phyloP scores from a whole-genome alignment of 371 early-diverging fungal species.

The Basidiobolus heterosporus region DNA sequence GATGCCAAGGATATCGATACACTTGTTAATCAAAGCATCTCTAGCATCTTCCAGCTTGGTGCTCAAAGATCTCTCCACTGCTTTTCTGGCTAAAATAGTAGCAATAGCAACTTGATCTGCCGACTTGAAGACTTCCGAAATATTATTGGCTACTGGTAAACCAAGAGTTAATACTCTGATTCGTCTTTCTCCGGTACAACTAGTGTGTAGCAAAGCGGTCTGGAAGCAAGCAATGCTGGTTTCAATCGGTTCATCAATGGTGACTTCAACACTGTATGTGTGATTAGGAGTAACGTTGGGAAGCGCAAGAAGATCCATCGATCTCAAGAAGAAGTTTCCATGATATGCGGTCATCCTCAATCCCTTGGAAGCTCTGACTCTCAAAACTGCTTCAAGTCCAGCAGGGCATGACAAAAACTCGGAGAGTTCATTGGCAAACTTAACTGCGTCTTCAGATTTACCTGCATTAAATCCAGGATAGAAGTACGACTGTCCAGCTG shows the following conservation, averaged over 20 bases:
- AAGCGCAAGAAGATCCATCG: conserved; percentile 83
- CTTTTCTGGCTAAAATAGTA: conserved; percentile 65
- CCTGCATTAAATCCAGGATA: conserved; percentile 89
- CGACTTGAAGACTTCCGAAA: conserved; percentile 63
- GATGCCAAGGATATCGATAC: conserved; percentile 65
- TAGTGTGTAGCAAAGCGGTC: conserved; percentile 88
- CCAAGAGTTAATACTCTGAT: conserved; percentile 90
- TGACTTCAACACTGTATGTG: conserved; percentile 78
- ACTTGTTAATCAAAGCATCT: conserved; percentile 78
- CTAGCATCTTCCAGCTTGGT: conserved; percentile 88
- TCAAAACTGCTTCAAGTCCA: conserved; percentile 91
- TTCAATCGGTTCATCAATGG: conserved; percentile 70
- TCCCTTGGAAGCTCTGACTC: conserved; percentile 79
- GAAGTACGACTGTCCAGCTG: conserved; percentile 88
- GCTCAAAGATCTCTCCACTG: conserved; percentile 65
- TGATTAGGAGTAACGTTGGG: conserved; percentile 92
- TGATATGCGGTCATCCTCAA: conserved; percentile 76
- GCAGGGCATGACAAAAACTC: conserved; percentile 67
- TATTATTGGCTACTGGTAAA: conserved; percentile 66
- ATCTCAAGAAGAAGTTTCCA: conserved; percentile 92
- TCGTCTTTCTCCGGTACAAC: conserved; percentile 64
- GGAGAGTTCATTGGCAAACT: conserved; percentile 74
- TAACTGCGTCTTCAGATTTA: conserved; percentile 70
- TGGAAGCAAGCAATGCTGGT: conserved; percentile 82
- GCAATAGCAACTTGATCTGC: conserved; percentile 78